Base-by-base conservation (phyloP, 257 asterid genomes). In the Solanum phureja region DNA sequence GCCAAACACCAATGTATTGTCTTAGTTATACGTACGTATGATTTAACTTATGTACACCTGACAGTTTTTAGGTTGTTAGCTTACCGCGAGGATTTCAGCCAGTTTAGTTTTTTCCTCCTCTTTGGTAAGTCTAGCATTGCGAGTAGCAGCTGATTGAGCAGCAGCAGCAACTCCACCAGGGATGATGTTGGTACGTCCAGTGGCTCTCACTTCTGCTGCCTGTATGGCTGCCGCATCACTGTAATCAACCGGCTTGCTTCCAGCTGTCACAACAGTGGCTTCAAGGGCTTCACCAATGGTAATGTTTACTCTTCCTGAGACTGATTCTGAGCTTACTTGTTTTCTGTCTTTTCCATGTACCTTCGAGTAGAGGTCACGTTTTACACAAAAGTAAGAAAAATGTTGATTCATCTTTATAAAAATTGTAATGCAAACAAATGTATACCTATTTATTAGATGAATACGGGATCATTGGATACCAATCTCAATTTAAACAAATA, bases 101-200 rank as follows among this genome's bases (percentile, higher is more conserved):
- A 97, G 91, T 88, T 95, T 97, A 6, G 99, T 97, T 89, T 97
- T 97, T n/a, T 97, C 99, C 91, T 94, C 98, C 3, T 97, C 99
- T 75, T 92, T 90, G 0, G 94, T 91, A 19, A 93, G 73, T 9
- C 98, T 89, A 35, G 99, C 98, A 62, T 97, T 97, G 85, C 98
- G 98, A 66, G 99, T 95, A 13, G 99, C 99, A 4, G 99, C 99
- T 8, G 99, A 97, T 74, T 95, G 98, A 62, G 98, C 99, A 2
- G 98, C 98, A 0, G 99, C 99, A 7, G 98, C 99, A 66, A 97
- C 98, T 5, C 99, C 99, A 34, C 98, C 99, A 0, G 99, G 99
- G 11, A 95, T 91, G 6, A 97, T 97, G 86, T 93, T 95, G 19
- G 98, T 97, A 13, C 98, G 97, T 7, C 99, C 98, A 1, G 98